Evolutionary conservation across 352 stramenopile species (phyloP), one percentile per base, ranked within the genome.

Genomic region (Phytophthora citricola): DNA sequence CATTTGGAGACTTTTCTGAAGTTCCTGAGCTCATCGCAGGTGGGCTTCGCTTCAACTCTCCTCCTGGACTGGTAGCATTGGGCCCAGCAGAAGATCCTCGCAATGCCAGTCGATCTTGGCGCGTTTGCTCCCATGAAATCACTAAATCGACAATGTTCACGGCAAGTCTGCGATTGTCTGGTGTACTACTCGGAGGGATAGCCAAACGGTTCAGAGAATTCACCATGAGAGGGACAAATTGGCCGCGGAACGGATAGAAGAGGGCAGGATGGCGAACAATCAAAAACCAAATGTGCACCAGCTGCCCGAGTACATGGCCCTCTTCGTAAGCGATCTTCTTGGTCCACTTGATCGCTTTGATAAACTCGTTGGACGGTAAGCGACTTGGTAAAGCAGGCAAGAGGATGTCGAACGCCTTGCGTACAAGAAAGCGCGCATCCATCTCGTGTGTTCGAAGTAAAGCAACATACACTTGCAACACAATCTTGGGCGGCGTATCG

Each of bases 281-380:
- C 29, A 98, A 83, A 47, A 98, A 97, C 95, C 96, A 99, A 67
- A 99, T 97, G 82, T 99, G 97, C 44, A 98, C 96, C 14, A 99
- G 83, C 58, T 99, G 97, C 12, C 87, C 87, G 0, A 98, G 76
- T 15, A 95, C 93, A 65, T 99, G 97, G 6, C 89, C 92, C 87
- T 99, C 98, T 82, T 99, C 97, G 59, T 98, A 98, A 61, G 98
- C 96, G 34, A 99, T 94, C 71, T 99, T 98, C 65, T 98, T 97
- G 8, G 97, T 99, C 85, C 93, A 99, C 59, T 99, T 98, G 61
- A 99, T 97, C 3, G 91, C 89, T 69, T 97, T 98, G 67, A 98
- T 95, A 39, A 99, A 97, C 53, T 99, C 96, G 51, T 97, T 83
- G 3, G 87, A 85, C 15, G 85, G 79, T 8, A 99, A 66, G 10